These are phyloP conservation scores for Nemania abortiva DNA, from an alignment of 2,329 filamentous ascomycete genomes.

Conservation along the genomic window DNA sequence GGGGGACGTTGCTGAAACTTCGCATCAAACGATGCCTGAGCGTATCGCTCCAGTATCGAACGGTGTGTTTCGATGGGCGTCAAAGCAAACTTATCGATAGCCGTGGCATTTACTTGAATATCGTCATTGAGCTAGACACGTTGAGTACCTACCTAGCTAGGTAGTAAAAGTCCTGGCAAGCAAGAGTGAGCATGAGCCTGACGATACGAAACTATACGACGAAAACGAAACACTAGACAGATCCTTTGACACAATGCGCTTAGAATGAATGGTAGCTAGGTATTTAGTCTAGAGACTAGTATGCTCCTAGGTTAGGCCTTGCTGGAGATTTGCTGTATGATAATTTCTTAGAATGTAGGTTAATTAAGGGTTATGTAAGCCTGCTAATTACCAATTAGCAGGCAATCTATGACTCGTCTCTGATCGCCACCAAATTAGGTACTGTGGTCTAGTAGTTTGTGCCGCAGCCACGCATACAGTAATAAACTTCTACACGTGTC, in stretches of 20 bases:
- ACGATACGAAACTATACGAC: constrained; percentile 1
- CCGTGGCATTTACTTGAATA: neutral
- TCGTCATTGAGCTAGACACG: neutral
- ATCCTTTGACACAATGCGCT: constrained; percentile 12
- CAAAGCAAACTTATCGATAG: constrained; percentile 10
- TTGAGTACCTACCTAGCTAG: neutral
- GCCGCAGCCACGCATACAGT: constrained; percentile 23
- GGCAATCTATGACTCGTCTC: neutral
- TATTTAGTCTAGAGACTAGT: neutral
- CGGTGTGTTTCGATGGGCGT: constrained; percentile 11
- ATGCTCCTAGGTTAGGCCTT: neutral
- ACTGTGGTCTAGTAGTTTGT: neutral
- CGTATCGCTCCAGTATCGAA: constrained; percentile 13
- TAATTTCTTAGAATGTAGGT: neutral
- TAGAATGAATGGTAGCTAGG: neutral
- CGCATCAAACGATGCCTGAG: neutral
- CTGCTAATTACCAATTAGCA: neutral
- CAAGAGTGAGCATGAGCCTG: neutral
- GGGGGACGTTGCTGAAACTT: constrained; percentile 1
- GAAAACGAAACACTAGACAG: constrained; percentile 1
- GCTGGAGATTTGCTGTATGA: no score
- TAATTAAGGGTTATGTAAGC: neutral
- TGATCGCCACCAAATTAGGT: neutral
- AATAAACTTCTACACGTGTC: constrained; percentile 10
- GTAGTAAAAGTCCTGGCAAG: neutral